Base-by-base conservation (phyloP, 495 filamentous ascomycete species). In the Hypoxylon subgilvum region DNA sequence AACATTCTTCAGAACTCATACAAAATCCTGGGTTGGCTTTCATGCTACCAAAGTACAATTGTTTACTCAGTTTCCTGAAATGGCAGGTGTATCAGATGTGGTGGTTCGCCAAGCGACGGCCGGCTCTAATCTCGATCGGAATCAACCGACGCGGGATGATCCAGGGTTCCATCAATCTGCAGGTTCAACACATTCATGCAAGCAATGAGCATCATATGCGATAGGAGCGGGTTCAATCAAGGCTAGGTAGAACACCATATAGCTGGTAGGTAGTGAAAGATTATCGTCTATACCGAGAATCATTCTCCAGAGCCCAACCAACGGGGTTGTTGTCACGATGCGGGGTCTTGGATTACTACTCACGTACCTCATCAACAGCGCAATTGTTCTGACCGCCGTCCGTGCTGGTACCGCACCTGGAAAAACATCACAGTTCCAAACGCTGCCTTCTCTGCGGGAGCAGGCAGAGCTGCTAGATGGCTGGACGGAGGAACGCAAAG, bases 401-500 rank as follows among this genome's bases (percentile, higher is more conserved):
- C 34, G 8, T 30, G 45, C 31, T n/a, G 34, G 46, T 16, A 58
- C 66, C 0, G 25, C 66, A 0, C 47, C 52, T 1, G 52, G 52
- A 13, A 67, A 69, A 48, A 52, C 39, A 38, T 73, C 76, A 2
- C 45, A 71, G 45, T 69, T 74, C 41, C 65, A 74, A 13, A 61
- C 41, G 0, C 57, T 78, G 2, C 77, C 77, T 2, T 55, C 76
- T 10, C 62, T 80, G 1, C 68, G 69, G 4, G 72, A 78, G 34
- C 77, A 80, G 43, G 71, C 74, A 5, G 52, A 50, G 0, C 67
- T 79, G 10, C 61, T 77, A 42, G 69, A 80, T 42, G 58, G 47
- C 4, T 80, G 76, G 76, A 74, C 68, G 0, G 52, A 66, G 14
- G 70, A 79, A 42, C 66, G 76, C 32, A 63, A 60, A 8, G 65